Percentiles rank a stretch among this genome's conserved stretches.
These are phyloP conservation scores for Garcia nutans DNA, from an alignment of 345 rosid genomes.

Conservation along the genomic window DNA sequence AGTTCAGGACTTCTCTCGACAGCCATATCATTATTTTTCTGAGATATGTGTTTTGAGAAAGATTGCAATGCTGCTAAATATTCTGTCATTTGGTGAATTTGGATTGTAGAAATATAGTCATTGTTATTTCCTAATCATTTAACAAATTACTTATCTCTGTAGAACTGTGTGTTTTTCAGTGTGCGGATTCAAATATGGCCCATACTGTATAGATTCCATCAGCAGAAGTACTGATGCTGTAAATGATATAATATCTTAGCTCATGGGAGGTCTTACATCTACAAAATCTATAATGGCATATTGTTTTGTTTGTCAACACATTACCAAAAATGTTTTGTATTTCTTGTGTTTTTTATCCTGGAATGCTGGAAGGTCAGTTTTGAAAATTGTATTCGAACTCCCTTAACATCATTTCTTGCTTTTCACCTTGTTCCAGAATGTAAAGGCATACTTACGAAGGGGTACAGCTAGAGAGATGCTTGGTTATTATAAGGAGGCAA, in stretches of 20 bases:
- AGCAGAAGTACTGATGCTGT: background rate
- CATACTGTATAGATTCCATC: background rate
- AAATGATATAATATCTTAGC: background rate
- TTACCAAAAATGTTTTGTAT: background rate
- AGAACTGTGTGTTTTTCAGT: too few relatives aligned
- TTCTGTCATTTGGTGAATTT: too few relatives aligned
- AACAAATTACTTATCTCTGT: too few relatives aligned
- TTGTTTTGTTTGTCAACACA: background rate
- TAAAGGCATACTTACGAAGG: conserved; percentile 90
- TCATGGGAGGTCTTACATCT: background rate
- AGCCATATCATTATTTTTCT: too few relatives aligned
- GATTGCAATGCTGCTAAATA: too few relatives aligned
- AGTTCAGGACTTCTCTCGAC: too few relatives aligned
- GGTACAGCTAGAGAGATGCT: conserved; percentile 97
- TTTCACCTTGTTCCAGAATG: conserved; percentile 47
- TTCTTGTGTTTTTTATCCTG: background rate
- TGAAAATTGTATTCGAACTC: background rate
- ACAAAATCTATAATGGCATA: background rate
- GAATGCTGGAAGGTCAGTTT: background rate
- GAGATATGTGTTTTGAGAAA: too few relatives aligned
- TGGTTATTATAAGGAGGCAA: conserved; percentile 70
- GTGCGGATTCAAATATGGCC: too few relatives aligned
- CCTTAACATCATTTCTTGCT: background rate
- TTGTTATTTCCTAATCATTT: too few relatives aligned
- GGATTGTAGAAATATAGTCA: too few relatives aligned